Conservation (phyloP, 1,284 basidiomycete genomes). For the Leccinum proximum region DNA sequence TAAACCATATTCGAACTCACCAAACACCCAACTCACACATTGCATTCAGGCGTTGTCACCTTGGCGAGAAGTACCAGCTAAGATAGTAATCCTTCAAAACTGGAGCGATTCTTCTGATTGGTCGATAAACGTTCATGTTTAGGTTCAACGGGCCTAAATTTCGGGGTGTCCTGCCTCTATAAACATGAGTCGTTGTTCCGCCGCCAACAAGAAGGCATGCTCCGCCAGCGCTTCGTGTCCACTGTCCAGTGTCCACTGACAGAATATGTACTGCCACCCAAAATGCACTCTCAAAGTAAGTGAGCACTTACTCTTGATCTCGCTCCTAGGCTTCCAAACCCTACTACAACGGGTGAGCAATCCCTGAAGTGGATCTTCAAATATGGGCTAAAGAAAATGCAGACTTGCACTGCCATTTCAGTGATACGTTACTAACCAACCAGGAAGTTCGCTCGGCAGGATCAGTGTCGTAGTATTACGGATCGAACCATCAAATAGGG, state of each 20-base stretch:
- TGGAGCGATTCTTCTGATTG: neutral
- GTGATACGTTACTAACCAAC: neutral
- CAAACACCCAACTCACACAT: neutral
- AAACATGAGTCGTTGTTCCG: neutral
- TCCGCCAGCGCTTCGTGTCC: neutral
- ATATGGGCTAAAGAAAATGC: neutral
- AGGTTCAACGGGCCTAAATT: neutral
- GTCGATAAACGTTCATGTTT: neutral
- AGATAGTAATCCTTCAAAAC: neutral
- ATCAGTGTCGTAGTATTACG: neutral
- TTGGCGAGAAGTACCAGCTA: neutral
- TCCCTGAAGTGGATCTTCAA: neutral
- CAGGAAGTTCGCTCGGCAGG: neutral
- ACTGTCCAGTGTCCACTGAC: neutral
- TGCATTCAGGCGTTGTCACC: neutral
- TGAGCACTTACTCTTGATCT: neutral
- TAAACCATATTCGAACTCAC: neutral
- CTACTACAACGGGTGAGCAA: neutral
- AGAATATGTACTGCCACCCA: neutral
- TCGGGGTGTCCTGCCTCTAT: neutral
- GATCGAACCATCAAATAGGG: neutral
- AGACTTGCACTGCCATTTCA: neutral
- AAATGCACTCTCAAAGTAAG: neutral
- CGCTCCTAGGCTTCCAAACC: neutral
- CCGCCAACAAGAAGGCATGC: neutral